A percentile compares a stretch with the other conserved stretches of the same genome.
Evolutionary conservation across 2,329 filamentous ascomycete genomes (phyloP).

Genomic region (Elsinoe necatrix): DNA sequence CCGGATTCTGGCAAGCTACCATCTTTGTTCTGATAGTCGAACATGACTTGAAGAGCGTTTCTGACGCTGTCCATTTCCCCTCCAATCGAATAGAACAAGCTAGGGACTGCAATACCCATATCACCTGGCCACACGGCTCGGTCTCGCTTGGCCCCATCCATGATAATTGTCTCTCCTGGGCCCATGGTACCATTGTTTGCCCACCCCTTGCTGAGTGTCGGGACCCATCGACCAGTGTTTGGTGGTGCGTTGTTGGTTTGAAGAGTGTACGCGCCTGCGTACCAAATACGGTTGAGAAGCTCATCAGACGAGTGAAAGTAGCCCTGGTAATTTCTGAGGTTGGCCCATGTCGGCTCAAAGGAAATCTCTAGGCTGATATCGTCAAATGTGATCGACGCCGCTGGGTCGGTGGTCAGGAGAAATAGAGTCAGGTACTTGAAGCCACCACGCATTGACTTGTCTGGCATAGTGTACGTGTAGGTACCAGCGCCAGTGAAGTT

Average conservation of each 20-base stretch:
- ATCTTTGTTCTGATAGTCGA: slow-evolving; percentile 34
- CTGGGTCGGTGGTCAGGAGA: slow-evolving; percentile 29
- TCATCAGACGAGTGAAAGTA: slow-evolving; percentile 33
- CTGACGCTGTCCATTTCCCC: slow-evolving; percentile 38
- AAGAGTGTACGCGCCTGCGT: slow-evolving; percentile 40
- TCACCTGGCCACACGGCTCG: slow-evolving; percentile 39
- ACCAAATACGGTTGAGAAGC: slow-evolving; percentile 50
- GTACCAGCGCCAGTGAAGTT: slow-evolving; percentile 30
- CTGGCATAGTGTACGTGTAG: slow-evolving; percentile 38
- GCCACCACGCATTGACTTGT: slow-evolving; percentile 41
- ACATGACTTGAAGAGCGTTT: slow-evolving; percentile 42
- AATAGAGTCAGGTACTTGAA: slow-evolving; percentile 47
- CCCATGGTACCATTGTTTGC: slow-evolving; percentile 31
- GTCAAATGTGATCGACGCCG: slow-evolving; percentile 31
- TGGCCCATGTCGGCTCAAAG: slow-evolving; percentile 45
- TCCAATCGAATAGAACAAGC: slow-evolving; percentile 36
- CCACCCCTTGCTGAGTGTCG: slow-evolving; percentile 24
- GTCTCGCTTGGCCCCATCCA: slow-evolving; percentile 35
- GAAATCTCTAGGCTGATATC: slow-evolving; percentile 37
- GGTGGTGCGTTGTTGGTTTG: slow-evolving; percentile 32
- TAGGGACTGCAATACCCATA: slow-evolving; percentile 43
- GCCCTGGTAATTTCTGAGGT: slow-evolving; percentile 32
- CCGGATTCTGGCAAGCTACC: slow-evolving; percentile 34
- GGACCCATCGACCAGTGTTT: slow-evolving; percentile 28
- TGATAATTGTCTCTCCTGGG: slow-evolving; percentile 28